These are phyloP conservation scores for Leccinum variicolor DNA, from an alignment of 768 basidiomycete species.

Conservation along the genomic window DNA sequence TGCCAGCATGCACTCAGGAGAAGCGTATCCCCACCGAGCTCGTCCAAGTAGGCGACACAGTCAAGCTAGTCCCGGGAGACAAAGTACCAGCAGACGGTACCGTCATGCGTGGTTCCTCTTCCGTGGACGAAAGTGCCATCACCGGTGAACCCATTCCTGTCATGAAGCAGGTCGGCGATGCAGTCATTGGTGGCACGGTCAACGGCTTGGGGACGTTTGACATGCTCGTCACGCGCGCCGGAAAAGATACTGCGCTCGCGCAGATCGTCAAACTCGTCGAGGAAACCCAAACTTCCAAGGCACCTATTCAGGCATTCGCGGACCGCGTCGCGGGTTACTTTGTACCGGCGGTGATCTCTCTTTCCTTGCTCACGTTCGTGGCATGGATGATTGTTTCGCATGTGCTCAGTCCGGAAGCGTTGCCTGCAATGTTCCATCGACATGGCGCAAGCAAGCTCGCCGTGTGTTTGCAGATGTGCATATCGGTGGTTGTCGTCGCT, in stretches of 20 bases:
- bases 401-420: slow-evolving; percentile 47
- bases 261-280: slow-evolving; percentile 98
- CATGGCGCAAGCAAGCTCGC: slow-evolving; percentile 84
- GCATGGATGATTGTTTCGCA: slow-evolving; percentile 77
- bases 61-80: slow-evolving; percentile 95
- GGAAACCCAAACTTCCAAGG: slow-evolving; percentile 96
- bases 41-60: slow-evolving; percentile 88
- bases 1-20: slow-evolving; percentile 74
- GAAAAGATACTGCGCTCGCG: slow-evolving; percentile 92
- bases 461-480: slow-evolving; percentile 94
- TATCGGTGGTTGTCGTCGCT: slow-evolving; percentile 96
- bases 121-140: slow-evolving; percentile 93
- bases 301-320: slow-evolving; percentile 96
- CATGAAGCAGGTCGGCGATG: slow-evolving; percentile 77
- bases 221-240: slow-evolving; percentile 92
- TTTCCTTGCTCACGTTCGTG: slow-evolving; percentile 78
- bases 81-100: slow-evolving; percentile 95
- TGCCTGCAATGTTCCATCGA: slow-evolving; percentile 83
- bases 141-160: slow-evolving; percentile 93
- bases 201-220: slow-evolving; percentile 98
- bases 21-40: slow-evolving; percentile 93
- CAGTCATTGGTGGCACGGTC: slow-evolving; percentile 94
- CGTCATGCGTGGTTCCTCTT: slow-evolving; percentile 81
- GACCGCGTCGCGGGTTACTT: slow-evolving; percentile 94
- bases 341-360: slow-evolving; percentile 85